Evolutionary conservation across 2,329 filamentous ascomycete genomes (phyloP).

Genomic region (Thielaviopsis punctulata): DNA sequence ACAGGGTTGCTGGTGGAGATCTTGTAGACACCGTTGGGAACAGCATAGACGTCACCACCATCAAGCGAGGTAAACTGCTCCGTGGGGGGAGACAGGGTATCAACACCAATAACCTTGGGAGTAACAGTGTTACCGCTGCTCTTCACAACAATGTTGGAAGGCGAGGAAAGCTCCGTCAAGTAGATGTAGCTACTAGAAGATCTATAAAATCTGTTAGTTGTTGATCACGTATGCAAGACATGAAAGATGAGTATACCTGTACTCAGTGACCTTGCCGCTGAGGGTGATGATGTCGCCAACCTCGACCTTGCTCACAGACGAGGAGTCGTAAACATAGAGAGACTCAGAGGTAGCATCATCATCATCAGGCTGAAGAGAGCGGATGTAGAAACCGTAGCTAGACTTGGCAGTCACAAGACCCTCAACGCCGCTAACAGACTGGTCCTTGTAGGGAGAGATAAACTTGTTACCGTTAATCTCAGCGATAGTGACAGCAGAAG

Average conservation of each 20-base stretch:
- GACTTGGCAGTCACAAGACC: slow-evolving; percentile 49
- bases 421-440: slow-evolving; percentile 39
- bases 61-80: slow-evolving; percentile 45
- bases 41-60: slow-evolving; percentile 43
- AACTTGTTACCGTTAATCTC: slow-evolving; percentile 51
- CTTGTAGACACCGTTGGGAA: slow-evolving; percentile 43
- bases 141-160: slow-evolving; percentile 33
- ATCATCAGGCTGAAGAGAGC: slow-evolving; percentile 38
- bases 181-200: slow-evolving; percentile 39
- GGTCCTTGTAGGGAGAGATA: slow-evolving; percentile 40
- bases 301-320: slow-evolving; percentile 31
- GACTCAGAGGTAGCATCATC: slow-evolving; percentile 44
- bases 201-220: slow-evolving; percentile 20
- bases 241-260: slow-evolving; percentile 22
- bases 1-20: slow-evolving; percentile 42
- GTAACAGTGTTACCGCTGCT: slow-evolving; percentile 36
- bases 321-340: slow-evolving; percentile 44
- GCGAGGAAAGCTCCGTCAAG: slow-evolving; percentile 43
- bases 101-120: slow-evolving; percentile 42
- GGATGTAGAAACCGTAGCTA: slow-evolving; percentile 45
- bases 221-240: neutral
- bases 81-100: slow-evolving; percentile 40
- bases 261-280: slow-evolving; percentile 41
- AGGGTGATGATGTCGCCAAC: slow-evolving; percentile 47
- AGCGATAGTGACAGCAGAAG: slow-evolving; percentile 31